Percentiles rank a stretch among this genome's conserved stretches.
Conservation (phyloP, 352 stramenopile genomes). For the Globisporangium irregulare region DNA sequence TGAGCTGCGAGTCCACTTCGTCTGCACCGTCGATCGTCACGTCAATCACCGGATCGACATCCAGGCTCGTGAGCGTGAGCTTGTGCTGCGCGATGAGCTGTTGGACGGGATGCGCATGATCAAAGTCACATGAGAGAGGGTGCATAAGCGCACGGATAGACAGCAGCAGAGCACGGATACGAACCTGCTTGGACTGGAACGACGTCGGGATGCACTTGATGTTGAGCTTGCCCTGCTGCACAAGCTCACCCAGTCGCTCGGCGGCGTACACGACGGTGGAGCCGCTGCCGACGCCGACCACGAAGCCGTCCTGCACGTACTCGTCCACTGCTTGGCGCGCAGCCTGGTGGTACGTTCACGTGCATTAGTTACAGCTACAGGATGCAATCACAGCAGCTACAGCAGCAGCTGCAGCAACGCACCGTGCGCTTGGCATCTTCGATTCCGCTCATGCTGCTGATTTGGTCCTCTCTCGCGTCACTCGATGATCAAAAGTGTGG, state of each 20-base stretch:
- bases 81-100: conserved; percentile 86
- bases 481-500: conserved; percentile 8
- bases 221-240: conserved; percentile 89
- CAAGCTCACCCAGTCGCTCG: conserved; percentile 93
- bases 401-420: conserved; percentile 3
- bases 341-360: conserved; percentile 37
- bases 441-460: conserved; percentile 38
- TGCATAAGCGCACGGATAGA: not conserved
- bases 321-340: conserved; percentile 90
- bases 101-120: not conserved
- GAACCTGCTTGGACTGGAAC: conserved; percentile 93
- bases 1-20: conserved; percentile 96
- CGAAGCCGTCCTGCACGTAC: conserved; percentile 92
- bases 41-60: conserved; percentile 90
- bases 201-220: conserved; percentile 98
- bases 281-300: conserved; percentile 97
- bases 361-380: not conserved
- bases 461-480: not conserved
- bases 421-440: conserved; percentile 78
- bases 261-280: conserved; percentile 98
- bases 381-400: not conserved
- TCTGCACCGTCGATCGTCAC: conserved; percentile 99
- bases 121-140: not conserved
- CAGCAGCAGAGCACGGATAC: not conserved
- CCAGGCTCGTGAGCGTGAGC: conserved; percentile 77